Evolutionary conservation across 1,284 basidiomycete species (phyloP), one percentile per base, ranked within the genome.

Genomic region (Naganishia sp.): DNA sequence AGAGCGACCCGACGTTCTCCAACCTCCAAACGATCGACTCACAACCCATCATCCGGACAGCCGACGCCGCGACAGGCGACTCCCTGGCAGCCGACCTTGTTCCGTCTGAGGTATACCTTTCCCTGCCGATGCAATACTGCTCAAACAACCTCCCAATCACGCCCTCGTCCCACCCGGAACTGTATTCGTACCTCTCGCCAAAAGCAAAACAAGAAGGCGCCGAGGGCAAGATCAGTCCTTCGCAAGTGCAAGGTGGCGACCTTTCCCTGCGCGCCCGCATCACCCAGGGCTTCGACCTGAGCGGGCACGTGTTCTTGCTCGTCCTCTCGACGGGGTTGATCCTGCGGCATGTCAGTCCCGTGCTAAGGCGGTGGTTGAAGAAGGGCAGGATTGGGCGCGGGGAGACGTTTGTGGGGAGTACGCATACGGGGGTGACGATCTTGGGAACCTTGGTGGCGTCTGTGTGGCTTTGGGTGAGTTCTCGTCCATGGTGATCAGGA

Each of bases 291-390:
- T 93, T 96, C 77, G 95, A 99, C 75, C 86, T 98, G 15, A 94
- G 92, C 0, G 94, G 94, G 2, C 95, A 99, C 76, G 85, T 93
- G 31, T 98, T 97, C 82, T 84, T 99, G 69, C 84, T 98, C 71
- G 90, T 90, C 1, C 85, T 96, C 80, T 85, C 88, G n/a, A 81
- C 85, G 9, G 82, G 96, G 21, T 88, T 96, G 75, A 83, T 96
- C 46, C 83, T 86, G 1, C 87, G 93, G 73, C 90, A 94, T 76
- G 77, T 95, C 18, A 77, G 79, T 1, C 80, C 81, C 0, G 79
- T 76, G 44, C 21, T 65, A 39, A 65, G 56, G n/a, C 36, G 55
- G 48, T 48, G 65, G 64, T 25, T 43, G 25, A 60, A 53, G 57
- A 53, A 39, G 46, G 55, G 64, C 15, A 52, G 23, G 28, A 23